These are phyloP conservation scores for Pyrenula massariospora DNA, from an alignment of 495 filamentous ascomycete genomes.

Conservation along the genomic window DNA sequence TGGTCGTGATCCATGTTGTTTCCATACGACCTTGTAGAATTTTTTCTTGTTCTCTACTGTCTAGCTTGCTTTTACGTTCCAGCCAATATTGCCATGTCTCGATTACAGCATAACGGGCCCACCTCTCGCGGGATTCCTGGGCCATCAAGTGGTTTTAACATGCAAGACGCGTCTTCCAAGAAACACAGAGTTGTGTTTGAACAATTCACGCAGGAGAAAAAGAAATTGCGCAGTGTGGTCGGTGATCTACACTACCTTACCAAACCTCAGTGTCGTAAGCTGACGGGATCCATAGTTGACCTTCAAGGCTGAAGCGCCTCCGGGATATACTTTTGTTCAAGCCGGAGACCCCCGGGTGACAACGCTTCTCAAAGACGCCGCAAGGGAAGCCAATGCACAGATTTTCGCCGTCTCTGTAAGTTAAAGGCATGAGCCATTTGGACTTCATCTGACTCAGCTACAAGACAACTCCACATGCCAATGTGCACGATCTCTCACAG, in stretches of 20 bases:
- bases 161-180: constrained; percentile 17
- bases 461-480: constrained; percentile 32
- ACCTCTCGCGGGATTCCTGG: not conserved
- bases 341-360: constrained; percentile 68
- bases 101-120: not conserved
- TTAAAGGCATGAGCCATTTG: too few relatives aligned
- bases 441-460: not conserved
- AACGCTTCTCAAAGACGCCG: constrained; percentile 66
- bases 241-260: constrained; percentile 15
- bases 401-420: constrained; percentile 51
- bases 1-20: not conserved
- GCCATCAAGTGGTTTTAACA: constrained; percentile 8
- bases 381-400: constrained; percentile 51
- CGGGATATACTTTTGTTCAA: constrained; percentile 78
- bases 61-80: not conserved
- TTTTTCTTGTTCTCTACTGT: not conserved
- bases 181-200: constrained; percentile 51
- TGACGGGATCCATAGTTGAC: constrained; percentile 26
- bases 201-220: constrained; percentile 46
- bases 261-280: not conserved
- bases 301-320: constrained; percentile 45
- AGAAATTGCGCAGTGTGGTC: constrained; percentile 45
- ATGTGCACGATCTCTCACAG: constrained; percentile 41
- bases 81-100: not conserved
- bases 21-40: not conserved